A percentile compares a stretch with the other conserved stretches of the same genome.
Evolutionary conservation across 805 yeast genomes (phyloP).

Genomic region (Starmerella sirachaensis): DNA sequence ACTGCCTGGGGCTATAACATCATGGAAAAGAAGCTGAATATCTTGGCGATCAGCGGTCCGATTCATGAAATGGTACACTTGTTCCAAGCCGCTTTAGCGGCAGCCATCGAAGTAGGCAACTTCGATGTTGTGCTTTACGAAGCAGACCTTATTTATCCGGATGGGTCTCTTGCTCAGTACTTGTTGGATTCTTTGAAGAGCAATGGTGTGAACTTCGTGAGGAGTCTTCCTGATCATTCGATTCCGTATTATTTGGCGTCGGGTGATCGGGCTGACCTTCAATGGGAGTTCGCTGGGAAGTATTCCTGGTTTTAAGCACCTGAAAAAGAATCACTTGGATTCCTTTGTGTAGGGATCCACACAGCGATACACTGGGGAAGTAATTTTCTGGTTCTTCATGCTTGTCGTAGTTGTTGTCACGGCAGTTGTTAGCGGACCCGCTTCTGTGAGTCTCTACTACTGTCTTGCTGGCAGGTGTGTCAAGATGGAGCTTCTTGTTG

Average conservation of each 20-base stretch:
- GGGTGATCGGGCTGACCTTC: slow-evolving; percentile 1
- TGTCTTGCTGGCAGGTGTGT: too few species aligned
- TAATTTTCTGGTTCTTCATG: slow-evolving; percentile 8
- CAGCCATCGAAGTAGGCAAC: slow-evolving; percentile 10
- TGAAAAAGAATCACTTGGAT: not conserved
- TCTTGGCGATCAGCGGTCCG: slow-evolving; percentile 13
- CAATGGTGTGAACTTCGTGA: slow-evolving; percentile 6
- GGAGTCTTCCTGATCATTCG: slow-evolving; percentile 10
- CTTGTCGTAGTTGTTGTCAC: too few species aligned
- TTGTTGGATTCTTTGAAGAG: slow-evolving; percentile 7
- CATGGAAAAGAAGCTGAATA: slow-evolving; percentile 9
- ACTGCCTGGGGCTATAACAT: slow-evolving; percentile 13
- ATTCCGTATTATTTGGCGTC: slow-evolving; percentile 11
- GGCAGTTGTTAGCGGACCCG: too few species aligned
- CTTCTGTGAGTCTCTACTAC: too few species aligned
- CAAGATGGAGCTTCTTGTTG: slow-evolving; percentile 5
- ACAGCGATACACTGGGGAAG: slow-evolving; percentile 18
- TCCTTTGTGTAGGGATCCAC: slow-evolving; percentile 3
- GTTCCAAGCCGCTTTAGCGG: slow-evolving; percentile 9
- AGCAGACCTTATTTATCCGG: slow-evolving; percentile 12
- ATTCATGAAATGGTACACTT: slow-evolving; percentile 13
- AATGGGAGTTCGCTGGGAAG: slow-evolving; percentile 15
- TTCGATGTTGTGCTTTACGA: slow-evolving; percentile 15
- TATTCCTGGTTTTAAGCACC: slow-evolving; percentile 14
- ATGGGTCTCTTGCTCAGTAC: slow-evolving; percentile 10